Evolutionary conservation across 805 yeast species (phyloP), one percentile per base, ranked within the genome.

Genomic region (Pichia occidentalis): DNA sequence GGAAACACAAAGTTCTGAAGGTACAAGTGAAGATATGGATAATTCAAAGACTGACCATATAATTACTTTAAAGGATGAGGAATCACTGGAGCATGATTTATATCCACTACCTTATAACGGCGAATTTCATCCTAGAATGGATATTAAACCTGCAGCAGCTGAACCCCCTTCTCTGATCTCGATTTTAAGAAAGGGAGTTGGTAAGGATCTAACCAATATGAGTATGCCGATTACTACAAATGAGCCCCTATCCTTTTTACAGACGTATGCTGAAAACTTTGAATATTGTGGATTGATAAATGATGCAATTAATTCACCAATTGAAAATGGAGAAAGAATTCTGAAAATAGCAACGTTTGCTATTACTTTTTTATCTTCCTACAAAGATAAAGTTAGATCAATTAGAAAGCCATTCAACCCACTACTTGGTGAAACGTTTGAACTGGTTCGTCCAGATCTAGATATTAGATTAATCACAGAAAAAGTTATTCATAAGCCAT

Each of bases 171-270:
- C 92, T 45, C 59, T 90, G 24, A 64, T 90, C 39, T 72, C 85
- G 1, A 75, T 87, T 50, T 68, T 92, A 34, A 71, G 95, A 41
- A 88, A 88, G 57, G 87, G 86, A 49, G 92, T 90, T 9, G 97
- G 97, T 16, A 90, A 88, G 53, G 97, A 90, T 58, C 57, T 92
- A 40, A 70, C 87, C 0, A 70, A 86, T 1, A 73, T 88, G 31
- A 79, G 95, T 0, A 87, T 90, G 88, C 98, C 98, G 1, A 95
- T 92, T 7, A 79, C 92, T 1, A 73, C 87, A 38, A 92, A 92
- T 61, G 98, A 92, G 59, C 98, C 98, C 0, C 56, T 90, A 17
- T 75, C 94, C 0, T 75, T 84, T 21, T 65, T 90, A 39, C 95
- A 92, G 57, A 73, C 78, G 45, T 75, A 80, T 49, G 69, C 92